Evolutionary conservation across 345 rosid genomes (phyloP).

Genomic region (Anastatica hierochuntica): DNA sequence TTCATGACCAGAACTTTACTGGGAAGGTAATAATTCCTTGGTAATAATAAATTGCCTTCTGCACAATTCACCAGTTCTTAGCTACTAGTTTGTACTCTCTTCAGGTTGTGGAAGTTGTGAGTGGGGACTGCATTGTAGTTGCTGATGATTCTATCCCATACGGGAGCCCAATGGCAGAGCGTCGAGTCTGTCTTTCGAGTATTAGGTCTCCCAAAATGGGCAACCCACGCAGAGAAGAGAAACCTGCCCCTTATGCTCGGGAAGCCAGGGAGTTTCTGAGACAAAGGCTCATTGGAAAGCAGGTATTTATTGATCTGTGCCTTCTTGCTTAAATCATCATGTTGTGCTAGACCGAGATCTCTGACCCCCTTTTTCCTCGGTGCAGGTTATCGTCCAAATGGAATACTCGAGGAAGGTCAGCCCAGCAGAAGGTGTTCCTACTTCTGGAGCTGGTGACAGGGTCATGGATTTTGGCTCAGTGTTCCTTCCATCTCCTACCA

Average conservation of each 20-base stretch:
- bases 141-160: conserved; percentile 85
- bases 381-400: conserved; percentile 86
- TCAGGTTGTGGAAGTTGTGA: conserved; percentile 92
- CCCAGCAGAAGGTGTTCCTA: conserved; percentile 48
- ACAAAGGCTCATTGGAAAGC: conserved; percentile 70
- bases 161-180: conserved; percentile 78
- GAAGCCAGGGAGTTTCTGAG: conserved; percentile 89
- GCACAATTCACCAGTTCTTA: not conserved
- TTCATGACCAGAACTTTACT: conserved; percentile 77
- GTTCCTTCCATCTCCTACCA: conserved; percentile 53
- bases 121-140: conserved; percentile 88
- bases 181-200: conserved; percentile 87
- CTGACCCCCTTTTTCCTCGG: not conserved
- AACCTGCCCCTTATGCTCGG: conserved; percentile 87
- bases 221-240: conserved; percentile 80
- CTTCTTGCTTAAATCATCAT: not conserved
- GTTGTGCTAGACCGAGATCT: not conserved
- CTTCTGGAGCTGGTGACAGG: conserved; percentile 54
- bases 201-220: conserved; percentile 88
- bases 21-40: conserved; percentile 53
- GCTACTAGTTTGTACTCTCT: conserved; percentile 7
- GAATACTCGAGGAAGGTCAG: conserved; percentile 85
- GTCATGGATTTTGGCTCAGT: conserved; percentile 91
- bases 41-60: not conserved
- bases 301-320: conserved; percentile 35